These are phyloP conservation scores for Fraxinus baroniana DNA, from an alignment of 305 asterid species.

Conservation along the genomic window DNA sequence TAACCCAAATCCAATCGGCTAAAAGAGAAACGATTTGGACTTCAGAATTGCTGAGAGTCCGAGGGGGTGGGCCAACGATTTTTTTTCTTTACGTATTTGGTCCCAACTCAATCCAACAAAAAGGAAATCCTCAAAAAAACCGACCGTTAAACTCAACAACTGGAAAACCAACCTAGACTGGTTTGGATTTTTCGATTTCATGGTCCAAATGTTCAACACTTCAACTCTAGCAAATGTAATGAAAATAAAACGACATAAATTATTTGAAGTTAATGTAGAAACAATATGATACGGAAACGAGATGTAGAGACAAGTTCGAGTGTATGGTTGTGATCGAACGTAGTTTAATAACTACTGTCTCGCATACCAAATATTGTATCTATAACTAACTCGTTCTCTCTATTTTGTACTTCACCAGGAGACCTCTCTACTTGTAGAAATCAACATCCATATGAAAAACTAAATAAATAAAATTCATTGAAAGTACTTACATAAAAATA, in stretches of 20 bases:
- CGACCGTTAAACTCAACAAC: background rate
- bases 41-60: background rate
- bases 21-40: background rate
- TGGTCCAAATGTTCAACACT: background rate
- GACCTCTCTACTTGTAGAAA: no score
- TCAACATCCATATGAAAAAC: background rate
- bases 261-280: no score
- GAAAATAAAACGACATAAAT: background rate
- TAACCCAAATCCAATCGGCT: background rate
- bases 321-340: background rate
- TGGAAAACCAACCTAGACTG: background rate
- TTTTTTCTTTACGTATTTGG: no score
- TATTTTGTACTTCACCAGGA: no score
- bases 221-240: background rate
- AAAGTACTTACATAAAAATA: background rate
- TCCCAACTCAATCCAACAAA: background rate
- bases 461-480: background rate
- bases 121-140: no score
- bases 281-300: background rate
- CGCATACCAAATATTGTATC: no score
- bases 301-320: no score
- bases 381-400: no score
- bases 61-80: background rate
- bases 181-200: background rate
- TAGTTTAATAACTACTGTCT: no score